Evolutionary conservation across 441 rosid species (phyloP).

Genomic region (Pelargonium cotyledonis): DNA sequence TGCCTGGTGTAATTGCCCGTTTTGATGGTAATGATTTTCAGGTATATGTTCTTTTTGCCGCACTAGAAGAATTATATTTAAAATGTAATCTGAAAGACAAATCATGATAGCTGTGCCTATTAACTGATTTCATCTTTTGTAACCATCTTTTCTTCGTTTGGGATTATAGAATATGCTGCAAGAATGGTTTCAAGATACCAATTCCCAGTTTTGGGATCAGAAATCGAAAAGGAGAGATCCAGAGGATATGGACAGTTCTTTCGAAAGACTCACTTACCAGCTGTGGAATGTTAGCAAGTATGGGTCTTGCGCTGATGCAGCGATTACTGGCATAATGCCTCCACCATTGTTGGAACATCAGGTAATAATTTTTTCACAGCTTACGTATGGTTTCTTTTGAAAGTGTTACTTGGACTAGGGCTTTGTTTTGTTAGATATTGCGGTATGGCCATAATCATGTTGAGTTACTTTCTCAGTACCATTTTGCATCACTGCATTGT

Average conservation of each 20-base stretch:
- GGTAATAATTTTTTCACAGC: conserved; percentile 34
- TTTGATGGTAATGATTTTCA: conserved; percentile 71
- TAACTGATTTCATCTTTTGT: neutral
- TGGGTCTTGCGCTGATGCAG: conserved; percentile 76
- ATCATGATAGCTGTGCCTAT: no score
- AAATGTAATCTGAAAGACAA: neutral
- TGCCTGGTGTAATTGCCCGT: conserved; percentile 80
- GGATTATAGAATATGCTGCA: conserved; percentile 55
- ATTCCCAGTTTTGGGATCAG: conserved; percentile 69
- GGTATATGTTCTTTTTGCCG: conserved; percentile 27
- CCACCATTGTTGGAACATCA: conserved; percentile 85
- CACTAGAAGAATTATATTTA: conserved; percentile 3
- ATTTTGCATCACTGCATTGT: conserved; percentile 4
- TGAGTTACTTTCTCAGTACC: neutral
- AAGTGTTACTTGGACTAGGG: no score
- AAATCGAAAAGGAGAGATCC: conserved; percentile 32
- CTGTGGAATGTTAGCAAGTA: conserved; percentile 81
- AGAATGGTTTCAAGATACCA: conserved; percentile 54
- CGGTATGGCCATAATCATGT: neutral
- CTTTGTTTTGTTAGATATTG: conserved; percentile 1
- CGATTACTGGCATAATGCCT: conserved; percentile 82
- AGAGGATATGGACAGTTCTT: conserved; percentile 37
- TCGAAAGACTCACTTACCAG: conserved; percentile 57
- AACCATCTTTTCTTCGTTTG: conserved; percentile 12
- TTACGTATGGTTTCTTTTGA: neutral